Base-by-base conservation (phyloP, 768 basidiomycete species). In the Imleria badia region DNA sequence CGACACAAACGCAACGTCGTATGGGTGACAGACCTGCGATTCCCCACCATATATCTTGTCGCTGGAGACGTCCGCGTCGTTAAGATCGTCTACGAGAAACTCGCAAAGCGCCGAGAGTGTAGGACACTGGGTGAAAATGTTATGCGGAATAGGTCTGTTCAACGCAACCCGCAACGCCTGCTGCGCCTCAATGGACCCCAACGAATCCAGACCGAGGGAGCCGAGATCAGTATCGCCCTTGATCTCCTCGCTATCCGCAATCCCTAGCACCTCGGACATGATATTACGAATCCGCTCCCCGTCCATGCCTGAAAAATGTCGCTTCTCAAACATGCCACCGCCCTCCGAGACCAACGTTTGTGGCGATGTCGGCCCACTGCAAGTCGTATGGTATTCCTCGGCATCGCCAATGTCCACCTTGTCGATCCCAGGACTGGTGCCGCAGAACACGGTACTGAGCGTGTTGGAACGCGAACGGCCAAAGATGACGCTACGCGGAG, bases 181-280 rank as follows among this genome's bases (percentile, higher is more conserved):
- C 8, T 80, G 72, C 33, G 77, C 78, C 60, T 89, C 87, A 52
- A 88, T 84, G 1, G 82, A 80, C 20, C 80, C 78, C 49, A 89
- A 66, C 1, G 86, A 88, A 60, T 88, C 85, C 20, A 88, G 67
- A 4, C 87, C 86, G 14, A 87, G 72, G 0, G 71, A 65, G 17
- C 73, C 74, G 9, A 89, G 70, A 20, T 81, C 76, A 0, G 68
- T 63, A 17, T 78, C 76, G 29, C 81, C 81, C 1, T 65, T 52
- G 23, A 87, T 71, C 17, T 73, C 72, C 4, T 67, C 60, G 19
- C 63, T 49, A 12, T 69, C 62, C 1, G 45, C 12, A 14, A 65
- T 49, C n/a, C 72, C 71, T 1, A 86, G 73, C n/a, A 81, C 75
- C 3, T 68, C 61, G 0, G 81, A 76, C 11, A 85, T 66, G 15